Percentiles rank a stretch among this genome's conserved stretches.
phyloP scores from a whole-genome alignment of 805 yeast species.

The Jamesozyma lodderae region DNA sequence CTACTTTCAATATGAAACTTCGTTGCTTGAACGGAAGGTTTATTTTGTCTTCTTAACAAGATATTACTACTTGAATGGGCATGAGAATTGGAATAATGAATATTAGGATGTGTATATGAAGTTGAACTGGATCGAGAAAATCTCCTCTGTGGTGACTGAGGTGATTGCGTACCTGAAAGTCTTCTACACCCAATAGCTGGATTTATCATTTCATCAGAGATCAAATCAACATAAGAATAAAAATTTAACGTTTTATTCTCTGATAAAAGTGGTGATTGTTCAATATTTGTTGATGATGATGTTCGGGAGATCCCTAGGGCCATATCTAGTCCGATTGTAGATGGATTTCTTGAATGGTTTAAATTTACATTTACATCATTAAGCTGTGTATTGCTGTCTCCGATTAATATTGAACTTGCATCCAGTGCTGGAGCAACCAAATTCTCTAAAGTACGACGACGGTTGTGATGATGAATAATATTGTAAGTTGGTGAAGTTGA shows the following conservation, averaged over 20 bases:
- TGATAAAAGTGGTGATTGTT: not conserved
- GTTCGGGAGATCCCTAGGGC: constrained; percentile 33
- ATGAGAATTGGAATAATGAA: no score
- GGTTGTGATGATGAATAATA: constrained; percentile 13
- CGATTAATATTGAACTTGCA: constrained; percentile 58
- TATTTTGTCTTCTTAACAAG: no score
- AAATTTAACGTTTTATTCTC: constrained; percentile 35
- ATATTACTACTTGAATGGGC: no score
- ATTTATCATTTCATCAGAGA: constrained; percentile 49
- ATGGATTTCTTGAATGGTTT: constrained; percentile 53
- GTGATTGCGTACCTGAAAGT: no score
- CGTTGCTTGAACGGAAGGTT: no score
- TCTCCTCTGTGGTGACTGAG: no score
- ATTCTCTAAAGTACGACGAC: constrained; percentile 46
- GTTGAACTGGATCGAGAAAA: no score
- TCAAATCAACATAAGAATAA: constrained; percentile 74
- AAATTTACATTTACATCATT: constrained; percentile 66
- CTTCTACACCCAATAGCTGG: constrained; percentile 39
- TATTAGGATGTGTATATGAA: no score
- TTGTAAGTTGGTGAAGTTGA: not conserved
- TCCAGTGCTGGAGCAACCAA: constrained; percentile 75
- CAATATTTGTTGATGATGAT: constrained; percentile 10
- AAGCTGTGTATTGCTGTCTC: constrained; percentile 48
- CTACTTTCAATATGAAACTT: constrained; percentile 24
- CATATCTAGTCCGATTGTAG: constrained; percentile 38